Percentiles rank a stretch among this genome's conserved stretches.
These are phyloP conservation scores for Lunularia cruciata DNA, from an alignment of 225 moss, liverwort and hornwort genomes.

Conservation along the genomic window DNA sequence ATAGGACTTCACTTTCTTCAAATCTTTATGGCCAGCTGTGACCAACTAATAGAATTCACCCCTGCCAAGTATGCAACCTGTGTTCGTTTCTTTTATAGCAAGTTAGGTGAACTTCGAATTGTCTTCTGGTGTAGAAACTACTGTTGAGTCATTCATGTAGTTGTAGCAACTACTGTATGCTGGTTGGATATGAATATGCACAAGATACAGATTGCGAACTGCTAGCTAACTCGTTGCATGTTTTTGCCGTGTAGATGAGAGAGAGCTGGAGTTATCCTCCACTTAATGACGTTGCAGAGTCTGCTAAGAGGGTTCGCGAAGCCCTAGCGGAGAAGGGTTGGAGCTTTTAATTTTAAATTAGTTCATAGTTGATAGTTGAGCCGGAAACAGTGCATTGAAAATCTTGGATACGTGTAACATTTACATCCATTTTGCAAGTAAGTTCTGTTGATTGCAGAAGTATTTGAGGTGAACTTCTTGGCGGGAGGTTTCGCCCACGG, in stretches of 20 bases:
- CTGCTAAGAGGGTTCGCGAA: conserved; percentile 69
- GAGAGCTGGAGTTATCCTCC: conserved; percentile 99
- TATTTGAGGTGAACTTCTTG: conserved; percentile 2
- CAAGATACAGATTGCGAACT: too few species aligned
- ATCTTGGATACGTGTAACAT: conserved; percentile 8
- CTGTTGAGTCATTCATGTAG: too few species aligned
- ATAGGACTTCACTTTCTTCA: too few species aligned
- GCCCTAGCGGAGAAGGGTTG: conserved; percentile 92
- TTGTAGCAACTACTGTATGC: too few species aligned
- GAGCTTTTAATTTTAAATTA: conserved; percentile 70
- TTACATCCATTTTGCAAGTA: conserved; percentile 15
- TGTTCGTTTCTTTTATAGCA: too few species aligned
- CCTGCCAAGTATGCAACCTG: too few species aligned
- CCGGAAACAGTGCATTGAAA: background rate
- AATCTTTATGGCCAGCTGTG: too few species aligned
- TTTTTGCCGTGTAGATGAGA: conserved; percentile 66
- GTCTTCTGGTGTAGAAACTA: too few species aligned
- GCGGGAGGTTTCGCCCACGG: conserved; percentile 4
- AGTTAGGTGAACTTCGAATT: too few species aligned
- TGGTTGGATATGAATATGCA: too few species aligned
- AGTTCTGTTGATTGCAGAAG: background rate
- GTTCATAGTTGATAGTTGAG: conserved; percentile 3
- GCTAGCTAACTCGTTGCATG: background rate
- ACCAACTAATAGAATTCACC: too few species aligned
- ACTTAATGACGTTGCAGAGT: conserved; percentile 85